phyloP scores from a whole-genome alignment of 306 rosid genomes.

The Oxytropis ochrocephala region DNA sequence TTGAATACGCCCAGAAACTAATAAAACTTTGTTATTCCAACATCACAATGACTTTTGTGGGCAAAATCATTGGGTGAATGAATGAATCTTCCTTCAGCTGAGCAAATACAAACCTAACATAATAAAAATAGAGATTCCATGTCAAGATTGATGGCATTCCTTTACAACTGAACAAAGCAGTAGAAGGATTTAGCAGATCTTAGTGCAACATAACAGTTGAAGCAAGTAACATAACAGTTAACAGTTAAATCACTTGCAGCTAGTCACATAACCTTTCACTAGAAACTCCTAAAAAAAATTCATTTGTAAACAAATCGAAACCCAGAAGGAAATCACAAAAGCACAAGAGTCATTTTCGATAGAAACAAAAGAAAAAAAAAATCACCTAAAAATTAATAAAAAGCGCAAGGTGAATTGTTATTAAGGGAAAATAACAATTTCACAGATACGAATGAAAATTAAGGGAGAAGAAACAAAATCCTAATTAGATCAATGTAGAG shows the following conservation, averaged over 20 bases:
- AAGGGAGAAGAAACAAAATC: slow-evolving; percentile 7
- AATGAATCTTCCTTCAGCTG: slow-evolving; percentile 19
- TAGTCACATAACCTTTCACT: slow-evolving; percentile 3
- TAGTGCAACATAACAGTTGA: neutral
- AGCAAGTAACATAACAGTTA: slow-evolving; percentile 16
- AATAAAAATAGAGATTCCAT: neutral
- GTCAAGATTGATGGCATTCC: slow-evolving; percentile 8
- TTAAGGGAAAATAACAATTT: neutral
- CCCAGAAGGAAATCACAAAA: slow-evolving; percentile 5
- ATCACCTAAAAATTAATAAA: too few species aligned
- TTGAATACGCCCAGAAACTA: slow-evolving; percentile 19
- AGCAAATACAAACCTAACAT: slow-evolving; percentile 24
- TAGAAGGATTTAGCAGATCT: neutral
- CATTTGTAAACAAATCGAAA: neutral
- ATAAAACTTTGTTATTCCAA: slow-evolving; percentile 15
- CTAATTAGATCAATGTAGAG: slow-evolving; percentile 41
- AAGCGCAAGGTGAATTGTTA: too few species aligned
- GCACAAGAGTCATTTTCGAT: neutral
- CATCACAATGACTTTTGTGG: slow-evolving; percentile 1
- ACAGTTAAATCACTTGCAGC: slow-evolving; percentile 30
- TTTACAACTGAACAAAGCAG: slow-evolving; percentile 15
- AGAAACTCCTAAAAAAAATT: neutral
- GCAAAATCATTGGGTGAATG: slow-evolving; percentile 15
- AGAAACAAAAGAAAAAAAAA: neutral
- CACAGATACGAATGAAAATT: slow-evolving; percentile 19